Percentiles rank a stretch among this genome's conserved stretches.
Evolutionary conservation across 768 basidiomycete species (phyloP).

Genomic region (Agrocybe praecox): DNA sequence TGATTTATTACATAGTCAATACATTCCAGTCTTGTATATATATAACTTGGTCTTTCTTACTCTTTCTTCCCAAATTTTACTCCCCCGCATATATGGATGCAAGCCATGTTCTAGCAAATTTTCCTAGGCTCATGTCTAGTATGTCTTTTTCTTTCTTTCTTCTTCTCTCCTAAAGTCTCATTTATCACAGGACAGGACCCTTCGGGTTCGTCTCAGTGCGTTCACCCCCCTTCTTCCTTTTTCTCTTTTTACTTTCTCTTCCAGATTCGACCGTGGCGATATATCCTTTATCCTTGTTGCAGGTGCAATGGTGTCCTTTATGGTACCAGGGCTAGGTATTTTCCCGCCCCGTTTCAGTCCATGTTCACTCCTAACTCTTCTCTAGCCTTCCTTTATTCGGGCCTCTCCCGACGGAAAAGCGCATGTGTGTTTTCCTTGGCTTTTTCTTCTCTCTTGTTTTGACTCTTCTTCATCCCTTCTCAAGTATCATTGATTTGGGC

Average conservation of each 20-base stretch:
- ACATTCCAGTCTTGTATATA: not conserved
- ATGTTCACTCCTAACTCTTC: constrained; percentile 4
- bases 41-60: not conserved
- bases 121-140: constrained; percentile 7
- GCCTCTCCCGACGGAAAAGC: constrained; percentile 71
- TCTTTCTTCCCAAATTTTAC: not conserved
- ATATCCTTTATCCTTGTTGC: constrained; percentile 69
- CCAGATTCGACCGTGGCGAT: constrained; percentile 72
- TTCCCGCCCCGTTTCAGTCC: not conserved
- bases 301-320: constrained; percentile 74
- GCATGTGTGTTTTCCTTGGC: constrained; percentile 34
- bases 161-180: not conserved
- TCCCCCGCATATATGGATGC: constrained; percentile 14
- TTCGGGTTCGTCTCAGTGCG: not conserved
- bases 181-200: not conserved
- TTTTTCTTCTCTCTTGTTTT: not conserved
- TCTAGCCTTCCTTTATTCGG: constrained; percentile 73
- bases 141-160: constrained; percentile 2
- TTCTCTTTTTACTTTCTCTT: not conserved
- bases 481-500: constrained; percentile 76
- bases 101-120: constrained; percentile 9
- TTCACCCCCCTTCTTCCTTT: not conserved
- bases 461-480: constrained; percentile 7
- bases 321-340: constrained; percentile 74
- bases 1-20: not conserved